These are phyloP conservation scores for Vigna unguiculata DNA, from an alignment of 306 rosid species.

Conservation along the genomic window DNA sequence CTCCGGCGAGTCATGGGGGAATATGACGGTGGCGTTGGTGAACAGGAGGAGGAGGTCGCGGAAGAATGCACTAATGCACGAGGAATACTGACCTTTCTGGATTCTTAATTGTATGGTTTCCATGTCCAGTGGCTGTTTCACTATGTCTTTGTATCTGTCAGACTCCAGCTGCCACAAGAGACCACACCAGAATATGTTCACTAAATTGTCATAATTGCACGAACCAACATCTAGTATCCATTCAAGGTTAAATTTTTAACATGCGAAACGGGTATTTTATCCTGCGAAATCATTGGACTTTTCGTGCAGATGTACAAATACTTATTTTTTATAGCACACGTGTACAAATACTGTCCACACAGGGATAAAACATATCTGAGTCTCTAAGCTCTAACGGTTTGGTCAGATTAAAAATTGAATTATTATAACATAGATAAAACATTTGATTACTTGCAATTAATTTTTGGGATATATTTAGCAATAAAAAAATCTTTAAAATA, in stretches of 20 bases:
- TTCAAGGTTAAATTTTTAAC: neutral
- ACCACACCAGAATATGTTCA: slow-evolving; percentile 16
- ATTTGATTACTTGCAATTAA: neutral
- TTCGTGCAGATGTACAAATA: neutral
- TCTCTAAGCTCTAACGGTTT: neutral
- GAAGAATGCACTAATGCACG: slow-evolving; percentile 53
- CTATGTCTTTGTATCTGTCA: slow-evolving; percentile 60
- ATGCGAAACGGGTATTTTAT: neutral
- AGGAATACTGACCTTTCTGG: slow-evolving; percentile 61
- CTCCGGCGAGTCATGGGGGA: slow-evolving; percentile 61
- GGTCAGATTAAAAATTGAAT: neutral
- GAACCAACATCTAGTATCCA: neutral
- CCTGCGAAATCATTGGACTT: neutral
- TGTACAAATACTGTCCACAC: neutral
- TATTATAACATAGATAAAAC: neutral
- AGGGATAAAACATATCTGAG: neutral
- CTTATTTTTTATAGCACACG: neutral
- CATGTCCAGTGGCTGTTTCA: slow-evolving; percentile 71
- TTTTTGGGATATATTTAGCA: neutral
- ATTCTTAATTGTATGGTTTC: slow-evolving; percentile 61
- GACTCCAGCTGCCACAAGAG: slow-evolving; percentile 52
- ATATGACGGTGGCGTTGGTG: slow-evolving; percentile 64
- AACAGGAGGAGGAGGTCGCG: slow-evolving; percentile 73
- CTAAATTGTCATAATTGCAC: slow-evolving; percentile 21
- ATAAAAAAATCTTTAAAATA: neutral